phyloP scores from a whole-genome alignment of 352 stramenopile genomes.

The Salisapilia sapeloensis region DNA sequence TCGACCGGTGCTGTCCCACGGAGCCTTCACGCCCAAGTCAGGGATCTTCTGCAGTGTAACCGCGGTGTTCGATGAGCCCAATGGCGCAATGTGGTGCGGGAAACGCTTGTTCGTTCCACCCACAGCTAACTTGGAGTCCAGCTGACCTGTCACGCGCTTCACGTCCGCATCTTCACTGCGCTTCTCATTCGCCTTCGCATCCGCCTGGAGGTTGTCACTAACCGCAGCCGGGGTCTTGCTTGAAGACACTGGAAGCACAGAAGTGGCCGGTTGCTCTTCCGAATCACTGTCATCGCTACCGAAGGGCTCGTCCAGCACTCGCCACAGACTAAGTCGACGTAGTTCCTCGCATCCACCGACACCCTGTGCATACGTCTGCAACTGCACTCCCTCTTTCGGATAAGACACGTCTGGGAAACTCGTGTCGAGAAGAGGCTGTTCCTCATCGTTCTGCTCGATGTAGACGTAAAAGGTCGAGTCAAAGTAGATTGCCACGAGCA shows the following conservation, averaged over 20 bases:
- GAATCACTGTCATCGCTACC: conserved; percentile 17
- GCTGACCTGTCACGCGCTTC: not conserved
- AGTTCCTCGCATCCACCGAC: conserved; percentile 44
- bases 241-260: too few species aligned
- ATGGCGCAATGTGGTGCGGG: conserved; percentile 62
- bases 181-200: not conserved
- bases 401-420: conserved; percentile 88
- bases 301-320: conserved; percentile 47
- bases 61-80: conserved; percentile 31
- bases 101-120: conserved; percentile 34
- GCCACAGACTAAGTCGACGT: conserved; percentile 62
- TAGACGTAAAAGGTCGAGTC: conserved; percentile 86
- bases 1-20: conserved; percentile 59
- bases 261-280: conserved; percentile 7
- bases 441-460: conserved; percentile 73
- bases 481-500: conserved; percentile 88
- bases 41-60: conserved; percentile 43
- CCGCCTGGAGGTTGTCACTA: conserved; percentile 3
- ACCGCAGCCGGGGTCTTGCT: conserved; percentile 3
- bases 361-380: conserved; percentile 69
- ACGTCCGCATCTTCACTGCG: conserved; percentile 21
- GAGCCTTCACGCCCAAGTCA: conserved; percentile 51
- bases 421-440: conserved; percentile 86
- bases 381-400: conserved; percentile 67
- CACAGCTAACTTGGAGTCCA: conserved; percentile 10